Conservation (phyloP, 208 protist species). For the Acanthamoeba divionensis region DNA sequence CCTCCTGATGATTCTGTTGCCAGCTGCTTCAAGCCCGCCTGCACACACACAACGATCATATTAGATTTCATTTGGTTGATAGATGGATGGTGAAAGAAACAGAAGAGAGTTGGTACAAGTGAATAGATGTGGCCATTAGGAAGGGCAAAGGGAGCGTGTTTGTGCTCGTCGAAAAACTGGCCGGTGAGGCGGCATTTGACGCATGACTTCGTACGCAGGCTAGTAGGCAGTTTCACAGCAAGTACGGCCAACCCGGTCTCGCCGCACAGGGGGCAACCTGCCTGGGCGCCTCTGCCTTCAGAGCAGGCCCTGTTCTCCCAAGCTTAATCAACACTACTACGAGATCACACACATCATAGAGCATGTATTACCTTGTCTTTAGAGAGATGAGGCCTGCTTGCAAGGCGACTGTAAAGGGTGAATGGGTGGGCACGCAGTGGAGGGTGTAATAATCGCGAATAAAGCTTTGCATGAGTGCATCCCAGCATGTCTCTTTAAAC, state of each 20-base stretch:
- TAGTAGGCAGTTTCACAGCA: neutral
- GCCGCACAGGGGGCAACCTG: constrained; percentile 14
- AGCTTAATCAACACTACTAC: too few species aligned
- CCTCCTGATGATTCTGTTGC: neutral
- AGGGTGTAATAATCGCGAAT: neutral
- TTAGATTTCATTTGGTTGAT: neutral
- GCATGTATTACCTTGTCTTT: neutral
- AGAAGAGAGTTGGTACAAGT: neutral
- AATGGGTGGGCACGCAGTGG: constrained; percentile 7
- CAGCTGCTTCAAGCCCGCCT: neutral
- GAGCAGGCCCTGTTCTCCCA: neutral
- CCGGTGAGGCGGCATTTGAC: constrained; percentile 51
- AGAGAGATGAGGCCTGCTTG: constrained; percentile 49
- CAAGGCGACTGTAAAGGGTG: neutral
- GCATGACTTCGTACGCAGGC: constrained; percentile 45
- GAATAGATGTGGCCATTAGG: constrained; percentile 62
- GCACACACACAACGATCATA: neutral
- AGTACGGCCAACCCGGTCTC: constrained; percentile 2
- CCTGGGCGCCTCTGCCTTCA: neutral
- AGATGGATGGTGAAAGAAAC: neutral
- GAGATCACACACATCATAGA: neutral
- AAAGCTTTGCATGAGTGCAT: neutral
- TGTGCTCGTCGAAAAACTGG: constrained; percentile 54
- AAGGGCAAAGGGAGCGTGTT: constrained; percentile 57
- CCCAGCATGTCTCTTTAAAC: constrained; percentile 33